A percentile compares a stretch with the other conserved stretches of the same genome.
phyloP scores from a whole-genome alignment of 441 rosid species.

The Brassica balearica region DNA sequence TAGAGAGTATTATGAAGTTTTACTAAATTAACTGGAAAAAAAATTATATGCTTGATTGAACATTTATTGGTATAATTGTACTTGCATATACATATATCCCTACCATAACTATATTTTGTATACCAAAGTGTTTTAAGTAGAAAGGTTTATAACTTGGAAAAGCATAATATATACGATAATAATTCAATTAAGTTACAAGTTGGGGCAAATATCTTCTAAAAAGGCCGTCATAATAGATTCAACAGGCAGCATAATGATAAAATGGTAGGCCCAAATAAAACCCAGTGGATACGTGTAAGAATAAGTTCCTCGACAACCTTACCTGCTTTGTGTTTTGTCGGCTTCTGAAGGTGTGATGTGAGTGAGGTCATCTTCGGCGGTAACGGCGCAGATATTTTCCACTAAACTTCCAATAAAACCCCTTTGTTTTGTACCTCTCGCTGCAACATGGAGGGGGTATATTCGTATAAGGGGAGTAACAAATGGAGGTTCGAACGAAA shows the following conservation, averaged over 20 bases:
- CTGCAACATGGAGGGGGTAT: slow-evolving; percentile 31
- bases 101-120: no score
- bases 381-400: slow-evolving; percentile 41
- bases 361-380: slow-evolving; percentile 36
- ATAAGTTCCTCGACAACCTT: slow-evolving; percentile 10
- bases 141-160: no score
- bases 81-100: no score
- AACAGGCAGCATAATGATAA: background rate
- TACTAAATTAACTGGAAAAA: no score
- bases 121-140: no score
- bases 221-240: background rate
- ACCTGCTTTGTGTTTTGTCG: background rate
- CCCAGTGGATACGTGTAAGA: slow-evolving; percentile 19
- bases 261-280: background rate
- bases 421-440: background rate
- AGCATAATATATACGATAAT: background rate
- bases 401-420: slow-evolving; percentile 22
- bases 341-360: background rate
- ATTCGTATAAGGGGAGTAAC: background rate
- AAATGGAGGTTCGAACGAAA: slow-evolving; percentile 46
- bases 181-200: no score
- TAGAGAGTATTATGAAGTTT: no score
- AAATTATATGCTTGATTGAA: no score
- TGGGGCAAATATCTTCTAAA: background rate
- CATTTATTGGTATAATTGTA: no score